These are phyloP conservation scores for Buddleja alternifolia DNA, from an alignment of 257 asterid genomes.

Conservation along the genomic window DNA sequence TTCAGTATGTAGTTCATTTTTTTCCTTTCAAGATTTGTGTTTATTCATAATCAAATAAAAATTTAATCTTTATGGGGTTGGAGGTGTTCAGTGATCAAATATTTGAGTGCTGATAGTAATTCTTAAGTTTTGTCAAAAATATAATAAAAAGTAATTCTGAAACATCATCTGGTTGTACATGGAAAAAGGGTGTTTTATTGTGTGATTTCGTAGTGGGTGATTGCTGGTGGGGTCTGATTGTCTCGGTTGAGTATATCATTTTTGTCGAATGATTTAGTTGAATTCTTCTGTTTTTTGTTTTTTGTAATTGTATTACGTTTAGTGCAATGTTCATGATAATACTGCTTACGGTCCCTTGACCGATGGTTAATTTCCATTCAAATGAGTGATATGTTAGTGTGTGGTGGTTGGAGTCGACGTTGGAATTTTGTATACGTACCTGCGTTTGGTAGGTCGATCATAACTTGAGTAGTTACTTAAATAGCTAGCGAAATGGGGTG, in stretches of 20 bases:
- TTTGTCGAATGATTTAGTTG: neutral
- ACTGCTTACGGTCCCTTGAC: slow-evolving; percentile 6
- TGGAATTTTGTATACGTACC: neutral
- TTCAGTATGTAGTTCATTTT: slow-evolving; percentile 56
- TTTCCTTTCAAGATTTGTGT: neutral
- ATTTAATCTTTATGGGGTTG: too few relatives aligned
- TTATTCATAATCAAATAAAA: too few relatives aligned
- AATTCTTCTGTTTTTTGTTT: neutral
- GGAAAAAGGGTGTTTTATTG: neutral
- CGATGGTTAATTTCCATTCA: neutral
- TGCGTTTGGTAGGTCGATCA: neutral
- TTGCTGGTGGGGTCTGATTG: neutral
- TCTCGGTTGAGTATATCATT: neutral
- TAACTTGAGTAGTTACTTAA: neutral
- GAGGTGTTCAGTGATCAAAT: neutral
- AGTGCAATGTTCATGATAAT: slow-evolving; percentile 14
- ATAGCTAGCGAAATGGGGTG: slow-evolving; percentile 6
- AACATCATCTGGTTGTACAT: neutral
- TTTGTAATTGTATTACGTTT: neutral
- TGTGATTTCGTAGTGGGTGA: neutral
- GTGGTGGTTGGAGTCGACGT: neutral
- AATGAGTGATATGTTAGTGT: neutral
- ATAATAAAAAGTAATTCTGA: slow-evolving; percentile 5
- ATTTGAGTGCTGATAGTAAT: neutral
- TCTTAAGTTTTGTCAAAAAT: too few relatives aligned